Conservation (phyloP, 148 eudicot species). For the Spergularia marina region DNA sequence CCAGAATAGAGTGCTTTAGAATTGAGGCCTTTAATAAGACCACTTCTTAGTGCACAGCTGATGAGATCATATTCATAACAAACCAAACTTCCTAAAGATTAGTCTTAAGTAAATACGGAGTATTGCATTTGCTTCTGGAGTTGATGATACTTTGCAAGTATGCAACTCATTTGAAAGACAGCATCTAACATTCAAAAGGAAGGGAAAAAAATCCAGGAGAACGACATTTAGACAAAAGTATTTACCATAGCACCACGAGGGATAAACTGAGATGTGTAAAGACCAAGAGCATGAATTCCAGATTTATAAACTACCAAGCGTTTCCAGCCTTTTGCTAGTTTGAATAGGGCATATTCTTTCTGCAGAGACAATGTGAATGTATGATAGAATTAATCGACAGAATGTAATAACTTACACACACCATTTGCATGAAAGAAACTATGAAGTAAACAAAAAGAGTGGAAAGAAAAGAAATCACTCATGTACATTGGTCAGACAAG, state of each 20-base stretch:
- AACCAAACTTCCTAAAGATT: neutral
- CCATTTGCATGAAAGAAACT: neutral
- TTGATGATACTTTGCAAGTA: neutral
- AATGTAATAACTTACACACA: neutral
- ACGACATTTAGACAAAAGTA: constrained; percentile 2
- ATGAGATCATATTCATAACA: neutral
- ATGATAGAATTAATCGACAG: constrained; percentile 2
- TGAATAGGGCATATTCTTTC: constrained; percentile 72
- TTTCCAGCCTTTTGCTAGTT: constrained; percentile 64
- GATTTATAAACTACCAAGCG: constrained; percentile 78
- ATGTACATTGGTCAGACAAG: neutral
- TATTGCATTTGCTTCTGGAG: neutral
- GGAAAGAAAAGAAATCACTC: neutral
- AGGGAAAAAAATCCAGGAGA: no score
- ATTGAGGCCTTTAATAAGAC: neutral
- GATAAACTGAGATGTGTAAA: constrained; percentile 68
- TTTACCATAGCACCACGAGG: constrained; percentile 68
- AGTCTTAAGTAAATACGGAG: neutral
- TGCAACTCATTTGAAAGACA: neutral
- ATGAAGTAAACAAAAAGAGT: neutral
- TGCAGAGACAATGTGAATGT: constrained; percentile 27
- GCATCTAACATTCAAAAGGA: no score
- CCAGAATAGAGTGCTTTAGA: neutral
- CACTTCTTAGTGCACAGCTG: neutral
- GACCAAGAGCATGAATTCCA: constrained; percentile 82